These are phyloP conservation scores for Gossypium schwendimanii DNA, from an alignment of 441 rosid genomes.

Conservation along the genomic window DNA sequence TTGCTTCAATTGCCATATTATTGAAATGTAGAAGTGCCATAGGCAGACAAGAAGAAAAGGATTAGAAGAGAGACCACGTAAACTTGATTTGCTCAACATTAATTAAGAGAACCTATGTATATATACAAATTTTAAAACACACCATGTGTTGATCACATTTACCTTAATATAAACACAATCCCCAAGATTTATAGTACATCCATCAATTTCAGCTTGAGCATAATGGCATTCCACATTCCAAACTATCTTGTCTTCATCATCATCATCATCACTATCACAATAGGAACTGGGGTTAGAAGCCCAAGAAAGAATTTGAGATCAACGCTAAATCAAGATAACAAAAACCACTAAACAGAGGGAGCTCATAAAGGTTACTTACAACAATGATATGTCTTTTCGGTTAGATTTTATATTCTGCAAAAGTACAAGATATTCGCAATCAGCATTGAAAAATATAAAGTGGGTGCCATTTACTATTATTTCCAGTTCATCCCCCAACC, in stretches of 20 bases:
- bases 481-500: neutral
- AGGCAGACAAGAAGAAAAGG: neutral
- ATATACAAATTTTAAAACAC: neutral
- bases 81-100: neutral
- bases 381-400: conserved; percentile 19
- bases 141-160: conserved; percentile 13
- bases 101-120: neutral
- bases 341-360: conserved; percentile 14
- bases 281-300: conserved; percentile 16
- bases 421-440: conserved; percentile 22
- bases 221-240: conserved; percentile 85
- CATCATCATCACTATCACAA: conserved; percentile 46
- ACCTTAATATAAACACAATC: conserved; percentile 76
- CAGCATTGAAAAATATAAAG: conserved; percentile 16
- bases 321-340: neutral
- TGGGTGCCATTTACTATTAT: neutral
- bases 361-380: conserved; percentile 43
- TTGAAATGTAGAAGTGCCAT: neutral
- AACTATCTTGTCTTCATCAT: conserved; percentile 69
- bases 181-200: conserved; percentile 48
- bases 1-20: conserved; percentile 2
- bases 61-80: neutral
- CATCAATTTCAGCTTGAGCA: conserved; percentile 52
- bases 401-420: conserved; percentile 50
- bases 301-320: conserved; percentile 9